Conservation (phyloP, 331 rosid species). For the Pyrus hybrid region DNA sequence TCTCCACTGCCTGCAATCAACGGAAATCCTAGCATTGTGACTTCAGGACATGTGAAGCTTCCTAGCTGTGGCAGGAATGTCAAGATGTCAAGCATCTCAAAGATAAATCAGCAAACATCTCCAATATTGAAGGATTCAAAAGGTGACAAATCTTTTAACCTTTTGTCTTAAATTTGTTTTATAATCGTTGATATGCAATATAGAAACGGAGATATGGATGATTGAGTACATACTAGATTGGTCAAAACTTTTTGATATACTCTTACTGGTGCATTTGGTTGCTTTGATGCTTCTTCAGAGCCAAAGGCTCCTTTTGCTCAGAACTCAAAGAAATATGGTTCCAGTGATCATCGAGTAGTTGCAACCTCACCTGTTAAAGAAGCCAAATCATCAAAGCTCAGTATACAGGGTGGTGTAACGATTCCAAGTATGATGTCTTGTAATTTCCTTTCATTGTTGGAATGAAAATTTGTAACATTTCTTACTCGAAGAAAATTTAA, state of each 20-base stretch:
- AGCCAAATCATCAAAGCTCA: background rate
- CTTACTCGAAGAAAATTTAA: no score
- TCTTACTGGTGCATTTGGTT: background rate
- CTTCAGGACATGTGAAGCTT: conserved; percentile 12
- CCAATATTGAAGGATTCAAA: conserved; percentile 9
- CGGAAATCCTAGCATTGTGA: conserved; percentile 1
- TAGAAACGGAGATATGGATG: background rate
- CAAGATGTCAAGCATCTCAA: conserved; percentile 1
- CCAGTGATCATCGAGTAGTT: background rate
- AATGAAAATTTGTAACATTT: no score
- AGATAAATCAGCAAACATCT: conserved; percentile 15
- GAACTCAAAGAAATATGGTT: background rate
- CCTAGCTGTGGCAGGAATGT: conserved; percentile 5
- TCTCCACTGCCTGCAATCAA: conserved; percentile 1
- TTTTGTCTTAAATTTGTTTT: background rate
- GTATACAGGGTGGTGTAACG: background rate
- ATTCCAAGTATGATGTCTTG: no score
- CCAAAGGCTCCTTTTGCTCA: background rate
- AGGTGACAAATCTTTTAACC: conserved; percentile 27
- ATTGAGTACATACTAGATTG: background rate
- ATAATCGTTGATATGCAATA: background rate
- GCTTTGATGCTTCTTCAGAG: background rate
- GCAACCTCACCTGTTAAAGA: background rate
- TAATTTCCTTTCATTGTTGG: no score
- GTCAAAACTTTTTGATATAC: background rate